Evolutionary conservation across 352 stramenopile species (phyloP).

Genomic region (Phytophthora ohioensis): DNA sequence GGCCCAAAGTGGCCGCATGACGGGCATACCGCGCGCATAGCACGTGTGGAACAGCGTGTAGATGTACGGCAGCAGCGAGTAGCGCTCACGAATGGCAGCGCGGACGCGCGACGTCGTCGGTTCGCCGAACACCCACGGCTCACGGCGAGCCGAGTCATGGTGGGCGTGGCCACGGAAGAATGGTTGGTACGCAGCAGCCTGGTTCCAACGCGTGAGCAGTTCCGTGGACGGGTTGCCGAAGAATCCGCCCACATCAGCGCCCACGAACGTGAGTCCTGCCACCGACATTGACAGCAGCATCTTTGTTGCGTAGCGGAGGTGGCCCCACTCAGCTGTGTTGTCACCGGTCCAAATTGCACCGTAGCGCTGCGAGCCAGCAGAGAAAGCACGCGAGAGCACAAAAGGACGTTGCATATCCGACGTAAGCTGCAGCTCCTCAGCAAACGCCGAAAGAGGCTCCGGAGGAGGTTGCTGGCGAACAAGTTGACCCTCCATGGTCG

Average conservation of each 20-base stretch:
- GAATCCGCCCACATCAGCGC: constrained; percentile 99
- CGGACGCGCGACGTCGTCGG: constrained; percentile 92
- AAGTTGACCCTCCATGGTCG: constrained; percentile 94
- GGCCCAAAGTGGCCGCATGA: constrained; percentile 97
- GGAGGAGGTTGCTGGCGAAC: constrained; percentile 69
- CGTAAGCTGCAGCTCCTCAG: constrained; percentile 46
- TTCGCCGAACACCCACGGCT: constrained; percentile 98
- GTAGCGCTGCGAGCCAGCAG: constrained; percentile 97
- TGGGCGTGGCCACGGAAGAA: constrained; percentile 99
- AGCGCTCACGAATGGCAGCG: constrained; percentile 93
- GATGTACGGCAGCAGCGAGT: constrained; percentile 97
- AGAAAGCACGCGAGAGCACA: constrained; percentile 98
- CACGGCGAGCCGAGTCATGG: constrained; percentile 97
- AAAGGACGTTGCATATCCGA: constrained; percentile 93
- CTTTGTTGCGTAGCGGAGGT: constrained; percentile 95
- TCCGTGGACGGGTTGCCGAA: constrained; percentile 97
- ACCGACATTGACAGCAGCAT: constrained; percentile 98
- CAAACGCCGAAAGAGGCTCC: constrained; percentile 49
- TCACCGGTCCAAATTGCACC: constrained; percentile 99
- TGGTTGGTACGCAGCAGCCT: constrained; percentile 96
- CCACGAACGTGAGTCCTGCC: constrained; percentile 96
- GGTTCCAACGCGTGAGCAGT: constrained; percentile 97
- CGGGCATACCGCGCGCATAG: constrained; percentile 66
- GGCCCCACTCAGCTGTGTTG: constrained; percentile 96
- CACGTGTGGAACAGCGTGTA: constrained; percentile 91